These are phyloP conservation scores for Ganoderma leucocontextum DNA, from an alignment of 1,284 basidiomycete species.

Conservation along the genomic window DNA sequence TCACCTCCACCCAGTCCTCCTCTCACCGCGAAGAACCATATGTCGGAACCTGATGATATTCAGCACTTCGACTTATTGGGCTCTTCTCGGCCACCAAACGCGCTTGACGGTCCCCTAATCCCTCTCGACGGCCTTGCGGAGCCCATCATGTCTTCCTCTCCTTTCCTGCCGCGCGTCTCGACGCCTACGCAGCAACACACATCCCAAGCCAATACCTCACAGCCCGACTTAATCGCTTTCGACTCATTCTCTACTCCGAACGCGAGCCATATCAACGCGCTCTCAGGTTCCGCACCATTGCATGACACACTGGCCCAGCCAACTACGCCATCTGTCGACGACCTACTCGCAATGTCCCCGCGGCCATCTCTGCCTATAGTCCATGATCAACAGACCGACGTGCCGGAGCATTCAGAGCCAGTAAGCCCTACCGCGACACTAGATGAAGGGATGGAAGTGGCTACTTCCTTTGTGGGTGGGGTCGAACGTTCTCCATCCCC, in stretches of 20 bases:
- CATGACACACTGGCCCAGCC: conserved; percentile 1
- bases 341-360: conserved; percentile 49
- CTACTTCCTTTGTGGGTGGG: conserved; percentile 20
- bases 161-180: conserved; percentile 9
- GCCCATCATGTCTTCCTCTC: conserved; percentile 13
- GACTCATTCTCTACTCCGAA: conserved; percentile 46
- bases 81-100: not conserved
- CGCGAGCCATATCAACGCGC: conserved; percentile 17
- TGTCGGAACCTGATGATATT: conserved; percentile 13
- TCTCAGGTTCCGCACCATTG: conserved; percentile 7
- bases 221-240: conserved; percentile 51
- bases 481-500: conserved; percentile 8
- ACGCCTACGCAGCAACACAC: conserved; percentile 9
- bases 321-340: conserved; percentile 45
- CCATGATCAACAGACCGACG: not conserved
- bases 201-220: conserved; percentile 25
- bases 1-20: conserved; percentile 68
- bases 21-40: conserved; percentile 6
- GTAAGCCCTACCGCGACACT: conserved; percentile 21
- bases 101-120: conserved; percentile 11
- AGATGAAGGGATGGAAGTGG: conserved; percentile 36
- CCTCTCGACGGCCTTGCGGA: conserved; percentile 17
- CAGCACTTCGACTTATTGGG: conserved; percentile 19
- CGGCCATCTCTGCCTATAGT: conserved; percentile 28
- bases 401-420: not conserved